Base-by-base conservation (phyloP, 345 rosid species). In the Euphorbia tirucalli region DNA sequence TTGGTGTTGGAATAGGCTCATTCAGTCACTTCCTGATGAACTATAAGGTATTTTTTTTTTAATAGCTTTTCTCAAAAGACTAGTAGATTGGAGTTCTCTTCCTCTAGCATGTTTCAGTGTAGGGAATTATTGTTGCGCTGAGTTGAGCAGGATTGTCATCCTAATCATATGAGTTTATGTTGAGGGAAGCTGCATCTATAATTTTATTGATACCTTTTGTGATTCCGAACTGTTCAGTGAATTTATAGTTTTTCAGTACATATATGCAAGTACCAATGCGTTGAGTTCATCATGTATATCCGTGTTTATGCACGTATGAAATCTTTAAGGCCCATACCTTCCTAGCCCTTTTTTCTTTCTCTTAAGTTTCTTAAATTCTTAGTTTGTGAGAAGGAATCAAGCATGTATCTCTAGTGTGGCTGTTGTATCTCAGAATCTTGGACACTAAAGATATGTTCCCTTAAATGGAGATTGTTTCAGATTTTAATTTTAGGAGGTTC, bases 161-260 rank as follows among this genome's bases (percentile, higher is more conserved):
- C 22, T 71, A 32, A 57, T 32, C 61, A 57, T 41, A 18, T 58
- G 56, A 58, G 67, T 50, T 61, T 39, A 50, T 32, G 22, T 31
- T 18, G n/a, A 2, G 32, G 30, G 14, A 37, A 49, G 63, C 31
- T 74, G 13, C 24, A n/a, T 48, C 19, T 35, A 18, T 48, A 66
- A 24, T 50, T 65, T 66, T 25, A 46, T 46, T 6, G 4, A 21
- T 25, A 39, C 69, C 28, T 15, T 66, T 27, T 66, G 21, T 65
- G 55, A 24, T 43, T 46, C 37, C 57, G 27, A 11, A 15, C 49
- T 21, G 46, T 66, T 44, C 22, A 15, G 18, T 18, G 14, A 43
- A 39, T 62, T 1, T 39, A 18, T 11, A 13, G 16, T 30, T 11
- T 37, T 21, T 64, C 32, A 41, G 55, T 43, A 14, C 55, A 24